These are phyloP conservation scores for Candida maris DNA, from an alignment of 805 yeast species.

Conservation along the genomic window DNA sequence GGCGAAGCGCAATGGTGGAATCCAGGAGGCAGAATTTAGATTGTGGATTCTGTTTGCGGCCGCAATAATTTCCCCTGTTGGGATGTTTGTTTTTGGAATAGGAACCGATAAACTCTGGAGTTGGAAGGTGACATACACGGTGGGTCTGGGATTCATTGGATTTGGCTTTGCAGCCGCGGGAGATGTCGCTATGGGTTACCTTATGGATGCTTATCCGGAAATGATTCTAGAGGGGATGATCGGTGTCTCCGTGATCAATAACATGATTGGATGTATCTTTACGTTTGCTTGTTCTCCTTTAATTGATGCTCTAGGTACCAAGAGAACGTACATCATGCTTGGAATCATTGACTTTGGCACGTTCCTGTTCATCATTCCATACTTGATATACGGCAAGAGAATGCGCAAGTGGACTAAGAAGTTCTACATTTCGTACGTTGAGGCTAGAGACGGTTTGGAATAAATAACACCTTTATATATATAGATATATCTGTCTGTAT, in stretches of 20 bases:
- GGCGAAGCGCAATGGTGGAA: conserved; percentile 58
- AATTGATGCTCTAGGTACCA: conserved; percentile 54
- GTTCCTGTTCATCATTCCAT: conserved; percentile 49
- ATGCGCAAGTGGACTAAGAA: conserved; percentile 54
- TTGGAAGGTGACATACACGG: conserved; percentile 50
- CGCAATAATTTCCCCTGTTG: conserved; percentile 56
- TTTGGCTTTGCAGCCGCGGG: conserved; percentile 71
- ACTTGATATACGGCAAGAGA: conserved; percentile 21
- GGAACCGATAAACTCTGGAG: conserved; percentile 56
- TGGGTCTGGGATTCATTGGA: conserved; percentile 62
- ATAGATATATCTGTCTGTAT: conserved; percentile 5
- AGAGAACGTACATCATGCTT: conserved; percentile 56
- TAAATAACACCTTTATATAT: neutral
- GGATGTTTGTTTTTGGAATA: conserved; percentile 61
- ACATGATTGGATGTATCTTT: conserved; percentile 60
- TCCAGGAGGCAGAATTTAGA: conserved; percentile 64
- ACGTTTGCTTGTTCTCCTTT: conserved; percentile 63
- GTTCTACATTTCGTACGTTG: conserved; percentile 51
- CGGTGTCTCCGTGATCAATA: conserved; percentile 62
- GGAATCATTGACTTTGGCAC: conserved; percentile 59
- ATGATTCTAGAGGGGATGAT: conserved; percentile 70
- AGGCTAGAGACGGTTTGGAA: conserved; percentile 43
- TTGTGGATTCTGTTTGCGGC: conserved; percentile 55
- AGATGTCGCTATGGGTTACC: conserved; percentile 63
- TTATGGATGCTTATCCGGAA: conserved; percentile 68